A percentile compares a stretch with the other conserved stretches of the same genome.
Evolutionary conservation across 192 early-diverging fungal species (phyloP).

Genomic region (Phycomyces nitens): DNA sequence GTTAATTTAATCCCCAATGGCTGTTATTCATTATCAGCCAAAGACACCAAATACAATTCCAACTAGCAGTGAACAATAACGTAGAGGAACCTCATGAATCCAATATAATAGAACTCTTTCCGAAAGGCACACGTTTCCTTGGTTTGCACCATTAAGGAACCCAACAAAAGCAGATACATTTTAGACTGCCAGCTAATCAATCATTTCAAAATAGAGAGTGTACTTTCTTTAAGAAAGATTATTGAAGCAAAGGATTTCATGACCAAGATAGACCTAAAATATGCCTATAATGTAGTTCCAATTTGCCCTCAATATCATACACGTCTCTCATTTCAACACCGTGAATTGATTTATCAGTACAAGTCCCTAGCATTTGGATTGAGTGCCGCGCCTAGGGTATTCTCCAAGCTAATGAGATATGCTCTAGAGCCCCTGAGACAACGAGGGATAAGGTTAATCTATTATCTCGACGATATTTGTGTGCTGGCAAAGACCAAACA

Average conservation of each 20-base stretch:
- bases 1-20: not conserved
- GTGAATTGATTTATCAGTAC: conserved; percentile 9
- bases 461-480: conserved; percentile 11
- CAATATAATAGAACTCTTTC: not conserved
- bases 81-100: not conserved
- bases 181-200: conserved; percentile 10
- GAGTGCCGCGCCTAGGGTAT: not conserved
- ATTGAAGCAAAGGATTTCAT: conserved; percentile 15
- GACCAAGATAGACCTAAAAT: conserved; percentile 11
- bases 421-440: conserved; percentile 5
- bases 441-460: conserved; percentile 1
- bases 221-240: conserved; percentile 9
- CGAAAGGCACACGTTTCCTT: not conserved
- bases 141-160: not conserved
- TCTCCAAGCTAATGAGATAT: conserved; percentile 5
- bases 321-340: conserved; percentile 3
- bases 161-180: conserved; percentile 1
- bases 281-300: conserved; percentile 13
- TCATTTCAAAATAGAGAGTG: conserved; percentile 17
- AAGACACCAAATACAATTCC: conserved; percentile 6
- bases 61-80: not conserved
- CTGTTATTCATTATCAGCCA: not conserved
- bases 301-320: not conserved
- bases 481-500: not conserved
- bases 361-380: conserved; percentile 1